Conservation (phyloP, 768 basidiomycete species). For the Serpula lacrymans region DNA sequence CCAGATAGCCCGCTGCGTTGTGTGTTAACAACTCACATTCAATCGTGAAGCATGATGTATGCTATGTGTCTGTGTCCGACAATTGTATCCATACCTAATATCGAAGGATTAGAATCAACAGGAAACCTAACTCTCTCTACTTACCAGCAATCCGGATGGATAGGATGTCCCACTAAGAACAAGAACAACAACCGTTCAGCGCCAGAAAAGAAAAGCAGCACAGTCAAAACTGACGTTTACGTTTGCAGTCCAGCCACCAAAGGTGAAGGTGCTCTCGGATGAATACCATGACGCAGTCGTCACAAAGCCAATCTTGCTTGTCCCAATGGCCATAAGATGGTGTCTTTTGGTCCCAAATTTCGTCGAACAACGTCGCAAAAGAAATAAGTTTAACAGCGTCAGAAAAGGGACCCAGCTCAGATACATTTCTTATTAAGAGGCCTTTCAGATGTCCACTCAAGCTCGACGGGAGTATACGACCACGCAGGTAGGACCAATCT, state of each 20-base stretch:
- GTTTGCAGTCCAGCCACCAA: constrained; percentile 22
- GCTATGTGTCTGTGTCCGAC: constrained; percentile 24
- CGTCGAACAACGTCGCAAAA: constrained; percentile 10
- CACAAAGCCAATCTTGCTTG: constrained; percentile 29
- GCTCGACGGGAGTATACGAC: not conserved
- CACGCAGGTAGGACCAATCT: constrained; percentile 17
- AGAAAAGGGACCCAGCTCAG: constrained; percentile 4
- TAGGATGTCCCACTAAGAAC: constrained; percentile 5
- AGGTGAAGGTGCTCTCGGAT: constrained; percentile 23
- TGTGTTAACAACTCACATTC: constrained; percentile 24
- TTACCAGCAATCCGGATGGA: constrained; percentile 25
- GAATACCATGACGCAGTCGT: constrained; percentile 23
- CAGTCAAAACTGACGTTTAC: constrained; percentile 12
- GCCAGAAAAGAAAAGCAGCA: not conserved
- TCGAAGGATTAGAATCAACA: not conserved
- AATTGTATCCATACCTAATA: constrained; percentile 31
- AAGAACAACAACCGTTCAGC: not conserved
- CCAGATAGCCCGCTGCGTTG: too few species aligned
- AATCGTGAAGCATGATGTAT: constrained; percentile 19
- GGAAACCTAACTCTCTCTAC: too few species aligned
- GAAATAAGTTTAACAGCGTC: constrained; percentile 7
- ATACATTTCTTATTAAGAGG: constrained; percentile 5
- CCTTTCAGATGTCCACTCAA: constrained; percentile 6
- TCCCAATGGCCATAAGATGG: constrained; percentile 22
- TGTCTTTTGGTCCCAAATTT: constrained; percentile 16